A percentile compares a stretch with the other conserved stretches of the same genome.
Evolutionary conservation across 1,139 yeast genomes (phyloP).

Genomic region (Blastobotrys indianensis): DNA sequence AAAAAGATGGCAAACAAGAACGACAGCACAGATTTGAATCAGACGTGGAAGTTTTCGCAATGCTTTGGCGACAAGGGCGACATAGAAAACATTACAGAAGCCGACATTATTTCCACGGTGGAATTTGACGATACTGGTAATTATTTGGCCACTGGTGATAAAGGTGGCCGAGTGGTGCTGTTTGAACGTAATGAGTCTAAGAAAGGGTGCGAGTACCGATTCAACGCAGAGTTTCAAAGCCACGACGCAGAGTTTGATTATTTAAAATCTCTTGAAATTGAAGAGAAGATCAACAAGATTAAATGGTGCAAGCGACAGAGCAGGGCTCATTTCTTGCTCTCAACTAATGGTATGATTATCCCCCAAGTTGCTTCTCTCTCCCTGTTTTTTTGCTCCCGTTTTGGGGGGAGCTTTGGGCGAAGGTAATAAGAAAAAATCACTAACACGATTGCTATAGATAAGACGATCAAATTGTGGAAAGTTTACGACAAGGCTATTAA

Average conservation of each 20-base stretch:
- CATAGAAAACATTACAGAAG: slow-evolving; percentile 91
- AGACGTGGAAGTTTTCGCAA: slow-evolving; percentile 39
- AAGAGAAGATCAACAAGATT: slow-evolving; percentile 95
- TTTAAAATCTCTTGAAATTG: slow-evolving; percentile 90
- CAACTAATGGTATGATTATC: slow-evolving; percentile 52
- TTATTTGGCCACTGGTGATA: slow-evolving; percentile 95
- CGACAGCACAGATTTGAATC: slow-evolving; percentile 29
- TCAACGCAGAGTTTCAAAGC: slow-evolving; percentile 94
- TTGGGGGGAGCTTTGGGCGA: too few species aligned
- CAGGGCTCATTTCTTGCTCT: slow-evolving; percentile 78
- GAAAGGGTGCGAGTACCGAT: slow-evolving; percentile 87
- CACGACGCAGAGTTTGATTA: slow-evolving; percentile 99
- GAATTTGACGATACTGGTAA: slow-evolving; percentile 95
- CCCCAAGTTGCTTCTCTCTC: background rate
- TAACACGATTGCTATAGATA: slow-evolving; percentile 42
- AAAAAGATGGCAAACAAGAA: slow-evolving; percentile 7
- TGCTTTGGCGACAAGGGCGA: slow-evolving; percentile 99
- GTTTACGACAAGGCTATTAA: slow-evolving; percentile 86
- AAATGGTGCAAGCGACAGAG: slow-evolving; percentile 91
- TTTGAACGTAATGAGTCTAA: slow-evolving; percentile 83
- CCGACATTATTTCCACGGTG: slow-evolving; percentile 94
- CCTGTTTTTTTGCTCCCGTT: too few species aligned
- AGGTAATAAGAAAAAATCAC: background rate
- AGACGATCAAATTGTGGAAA: slow-evolving; percentile 96
- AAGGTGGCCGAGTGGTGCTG: slow-evolving; percentile 95